These are phyloP conservation scores for Xylogone sp. DNA, from an alignment of 2,329 filamentous ascomycete species.

Conservation along the genomic window DNA sequence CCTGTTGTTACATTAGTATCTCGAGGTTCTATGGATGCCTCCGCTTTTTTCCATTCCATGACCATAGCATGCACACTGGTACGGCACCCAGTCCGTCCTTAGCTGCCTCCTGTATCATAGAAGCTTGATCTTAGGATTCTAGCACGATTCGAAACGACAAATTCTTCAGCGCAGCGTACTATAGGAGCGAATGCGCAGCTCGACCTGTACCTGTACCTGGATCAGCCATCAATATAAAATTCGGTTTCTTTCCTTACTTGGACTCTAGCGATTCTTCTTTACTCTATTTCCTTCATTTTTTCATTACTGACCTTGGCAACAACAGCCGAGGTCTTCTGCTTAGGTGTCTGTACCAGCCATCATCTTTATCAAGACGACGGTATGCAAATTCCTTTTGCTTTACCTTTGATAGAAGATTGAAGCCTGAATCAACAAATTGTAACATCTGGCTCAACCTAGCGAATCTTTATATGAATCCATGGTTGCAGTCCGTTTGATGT, in stretches of 20 bases:
- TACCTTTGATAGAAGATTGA: neutral
- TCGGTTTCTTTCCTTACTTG: conserved; percentile 18
- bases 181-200: conserved; percentile 27
- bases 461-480: neutral
- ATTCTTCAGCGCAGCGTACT: conserved; percentile 27
- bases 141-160: conserved; percentile 24
- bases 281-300: conserved; percentile 11
- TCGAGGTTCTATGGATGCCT: conserved; percentile 16
- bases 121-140: conserved; percentile 25
- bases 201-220: conserved; percentile 29
- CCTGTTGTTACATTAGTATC: conserved; percentile 31
- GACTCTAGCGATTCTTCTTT: conserved; percentile 10
- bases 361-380: conserved; percentile 15
- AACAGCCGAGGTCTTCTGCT: conserved; percentile 9
- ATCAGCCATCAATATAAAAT: conserved; percentile 22
- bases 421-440: neutral
- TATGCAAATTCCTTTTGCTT: conserved; percentile 2
- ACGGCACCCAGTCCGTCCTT: conserved; percentile 18
- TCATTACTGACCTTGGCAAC: conserved; percentile 12
- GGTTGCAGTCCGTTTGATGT: neutral
- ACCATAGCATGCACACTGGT: conserved; percentile 23
- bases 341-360: conserved; percentile 20
- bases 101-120: conserved; percentile 30
- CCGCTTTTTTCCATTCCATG: conserved; percentile 19
- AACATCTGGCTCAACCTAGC: neutral